These are phyloP conservation scores for Aphanomyces astaci DNA, from an alignment of 352 stramenopile species.

Conservation along the genomic window DNA sequence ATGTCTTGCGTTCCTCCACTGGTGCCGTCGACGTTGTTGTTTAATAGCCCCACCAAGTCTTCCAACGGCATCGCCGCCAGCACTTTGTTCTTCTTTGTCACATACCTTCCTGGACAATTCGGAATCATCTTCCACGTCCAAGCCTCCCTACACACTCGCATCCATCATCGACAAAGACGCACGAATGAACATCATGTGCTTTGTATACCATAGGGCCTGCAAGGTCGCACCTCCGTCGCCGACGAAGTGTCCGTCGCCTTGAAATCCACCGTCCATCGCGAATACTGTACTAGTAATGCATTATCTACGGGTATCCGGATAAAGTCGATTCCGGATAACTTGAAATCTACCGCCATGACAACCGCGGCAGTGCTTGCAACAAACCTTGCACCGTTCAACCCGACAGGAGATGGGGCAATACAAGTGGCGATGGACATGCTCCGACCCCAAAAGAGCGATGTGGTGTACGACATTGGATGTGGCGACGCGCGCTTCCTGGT, in stretches of 20 bases:
- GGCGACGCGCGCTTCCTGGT: conserved; percentile 68
- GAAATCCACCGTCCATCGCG: neutral
- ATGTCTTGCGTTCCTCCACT: neutral
- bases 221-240: conserved; percentile 44
- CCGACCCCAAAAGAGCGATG: conserved; percentile 39
- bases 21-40: neutral
- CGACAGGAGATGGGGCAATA: conserved; percentile 58
- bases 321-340: neutral
- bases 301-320: neutral
- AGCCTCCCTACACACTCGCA: conserved; percentile 41
- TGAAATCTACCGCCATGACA: neutral
- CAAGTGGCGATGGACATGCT: conserved; percentile 54
- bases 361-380: neutral
- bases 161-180: neutral
- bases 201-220: conserved; percentile 40
- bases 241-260: conserved; percentile 40
- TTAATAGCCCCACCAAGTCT: neutral
- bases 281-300: neutral
- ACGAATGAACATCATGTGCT: neutral
- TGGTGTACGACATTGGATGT: conserved; percentile 72
- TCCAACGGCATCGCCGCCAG: conserved; percentile 3
- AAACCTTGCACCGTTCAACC: conserved; percentile 78
- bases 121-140: conserved; percentile 64
- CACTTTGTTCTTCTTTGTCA: conserved; percentile 45
- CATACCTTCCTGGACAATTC: conserved; percentile 56